Conservation (phyloP, 192 early-diverging fungal species). For the Oehlia diaphana region DNA sequence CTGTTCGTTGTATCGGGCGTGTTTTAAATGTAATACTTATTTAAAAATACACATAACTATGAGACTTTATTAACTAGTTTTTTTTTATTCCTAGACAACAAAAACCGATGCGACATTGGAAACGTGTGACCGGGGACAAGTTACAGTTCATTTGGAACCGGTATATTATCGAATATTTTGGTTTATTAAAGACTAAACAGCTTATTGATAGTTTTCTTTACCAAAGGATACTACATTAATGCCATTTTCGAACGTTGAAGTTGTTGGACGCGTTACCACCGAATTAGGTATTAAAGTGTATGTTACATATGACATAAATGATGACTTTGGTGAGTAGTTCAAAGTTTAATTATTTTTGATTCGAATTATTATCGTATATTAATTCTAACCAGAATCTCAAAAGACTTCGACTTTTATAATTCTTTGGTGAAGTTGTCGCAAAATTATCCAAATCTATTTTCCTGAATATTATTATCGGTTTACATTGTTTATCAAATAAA, state of each 20-base stretch:
- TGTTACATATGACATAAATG: slow-evolving; percentile 34
- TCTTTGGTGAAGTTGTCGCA: slow-evolving; percentile 31
- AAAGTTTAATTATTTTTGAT: neutral
- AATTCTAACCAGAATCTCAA: neutral
- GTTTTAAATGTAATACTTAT: slow-evolving; percentile 5
- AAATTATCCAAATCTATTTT: slow-evolving; percentile 4
- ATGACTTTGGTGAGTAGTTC: slow-evolving; percentile 37
- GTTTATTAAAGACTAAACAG: neutral
- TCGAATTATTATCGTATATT: no score
- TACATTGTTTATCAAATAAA: neutral
- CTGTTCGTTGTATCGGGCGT: slow-evolving; percentile 17
- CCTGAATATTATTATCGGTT: neutral
- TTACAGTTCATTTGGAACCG: slow-evolving; percentile 31
- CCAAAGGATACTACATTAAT: slow-evolving; percentile 28
- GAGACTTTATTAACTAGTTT: neutral
- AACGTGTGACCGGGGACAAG: slow-evolving; percentile 39
- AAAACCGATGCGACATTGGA: slow-evolving; percentile 33
- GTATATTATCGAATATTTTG: slow-evolving; percentile 22
- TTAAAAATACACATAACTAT: no score
- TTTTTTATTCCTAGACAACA: neutral
- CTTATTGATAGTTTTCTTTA: neutral
- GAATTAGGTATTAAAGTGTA: slow-evolving; percentile 39
- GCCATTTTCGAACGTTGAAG: slow-evolving; percentile 35
- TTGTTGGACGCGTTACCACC: slow-evolving; percentile 39
- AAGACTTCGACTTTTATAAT: slow-evolving; percentile 38